Evolutionary conservation across 2,329 filamentous ascomycete genomes (phyloP).

Genomic region (Sarocladium brachiariae): DNA sequence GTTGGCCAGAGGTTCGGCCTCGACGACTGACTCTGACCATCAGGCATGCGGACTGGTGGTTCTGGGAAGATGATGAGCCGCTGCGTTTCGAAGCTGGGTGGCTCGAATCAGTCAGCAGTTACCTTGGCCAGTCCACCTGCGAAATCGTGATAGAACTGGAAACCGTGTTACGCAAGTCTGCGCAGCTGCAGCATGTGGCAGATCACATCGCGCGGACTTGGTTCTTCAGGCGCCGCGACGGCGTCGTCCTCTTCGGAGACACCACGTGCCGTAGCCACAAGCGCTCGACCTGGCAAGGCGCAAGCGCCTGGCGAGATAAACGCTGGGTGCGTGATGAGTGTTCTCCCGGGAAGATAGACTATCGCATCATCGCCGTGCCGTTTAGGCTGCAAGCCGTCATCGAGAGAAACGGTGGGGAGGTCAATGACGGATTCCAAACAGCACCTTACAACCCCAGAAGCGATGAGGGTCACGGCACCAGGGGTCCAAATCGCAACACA

Average conservation of each 20-base stretch:
- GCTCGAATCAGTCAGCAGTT: conserved; percentile 21
- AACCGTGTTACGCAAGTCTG: conserved; percentile 36
- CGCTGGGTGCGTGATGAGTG: conserved; percentile 38
- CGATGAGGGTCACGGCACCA: neutral
- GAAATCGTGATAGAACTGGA: conserved; percentile 40
- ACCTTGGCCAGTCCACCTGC: conserved; percentile 26
- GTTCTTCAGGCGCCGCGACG: conserved; percentile 28
- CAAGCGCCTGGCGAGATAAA: conserved; percentile 30
- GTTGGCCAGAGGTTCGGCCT: conserved; percentile 24
- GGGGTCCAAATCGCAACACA: neutral
- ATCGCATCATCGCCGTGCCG: conserved; percentile 34
- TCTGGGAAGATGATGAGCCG: conserved; percentile 31
- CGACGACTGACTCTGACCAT: conserved; percentile 36
- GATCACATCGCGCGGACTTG: conserved; percentile 26
- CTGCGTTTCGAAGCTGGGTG: conserved; percentile 30
- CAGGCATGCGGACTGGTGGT: conserved; percentile 43
- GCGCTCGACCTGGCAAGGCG: conserved; percentile 34
- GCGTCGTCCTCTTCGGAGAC: conserved; percentile 23
- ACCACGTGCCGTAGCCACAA: conserved; percentile 15
- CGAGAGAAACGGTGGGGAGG: conserved; percentile 13
- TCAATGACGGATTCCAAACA: neutral
- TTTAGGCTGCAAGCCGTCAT: conserved; percentile 22
- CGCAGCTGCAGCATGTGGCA: conserved; percentile 38
- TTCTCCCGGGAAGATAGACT: conserved; percentile 30
- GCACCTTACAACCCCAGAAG: neutral